phyloP scores from a whole-genome alignment of 2,329 filamentous ascomycete genomes.

The Aureobasidium sp. region DNA sequence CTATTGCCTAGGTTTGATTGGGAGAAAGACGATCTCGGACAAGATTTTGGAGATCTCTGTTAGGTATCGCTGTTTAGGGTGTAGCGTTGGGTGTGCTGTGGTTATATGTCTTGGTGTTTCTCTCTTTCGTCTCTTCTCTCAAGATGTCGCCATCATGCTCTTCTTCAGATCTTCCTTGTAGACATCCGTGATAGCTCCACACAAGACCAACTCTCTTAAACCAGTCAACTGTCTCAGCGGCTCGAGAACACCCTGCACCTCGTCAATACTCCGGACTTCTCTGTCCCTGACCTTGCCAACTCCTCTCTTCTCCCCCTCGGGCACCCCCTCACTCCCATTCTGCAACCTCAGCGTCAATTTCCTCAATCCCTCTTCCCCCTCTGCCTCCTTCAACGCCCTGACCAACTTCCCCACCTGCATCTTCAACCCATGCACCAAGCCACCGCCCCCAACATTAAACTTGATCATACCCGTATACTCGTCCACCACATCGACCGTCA shows the following conservation, averaged over 20 bases:
- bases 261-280: conserved; percentile 23
- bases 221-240: conserved; percentile 31
- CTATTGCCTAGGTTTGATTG: not conserved
- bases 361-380: conserved; percentile 14
- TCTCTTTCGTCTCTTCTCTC: not conserved
- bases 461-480: conserved; percentile 44
- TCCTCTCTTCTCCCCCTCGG: conserved; percentile 23
- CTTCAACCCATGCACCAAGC: conserved; percentile 34
- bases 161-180: conserved; percentile 18
- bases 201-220: conserved; percentile 29
- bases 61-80: not conserved
- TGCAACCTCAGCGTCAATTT: conserved; percentile 1
- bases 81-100: not conserved
- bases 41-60: not conserved
- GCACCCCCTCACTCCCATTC: conserved; percentile 23
- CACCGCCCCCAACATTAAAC: conserved; percentile 39
- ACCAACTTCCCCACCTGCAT: conserved; percentile 34
- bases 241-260: conserved; percentile 34
- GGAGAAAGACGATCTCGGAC: not conserved
- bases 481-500: conserved; percentile 41
- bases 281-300: conserved; percentile 22
- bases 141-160: not conserved
- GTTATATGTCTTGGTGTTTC: too few species aligned
- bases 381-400: conserved; percentile 24
- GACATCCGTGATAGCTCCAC: conserved; percentile 31